Evolutionary conservation across 345 rosid genomes (phyloP).

Genomic region (Raphanus sativus): DNA sequence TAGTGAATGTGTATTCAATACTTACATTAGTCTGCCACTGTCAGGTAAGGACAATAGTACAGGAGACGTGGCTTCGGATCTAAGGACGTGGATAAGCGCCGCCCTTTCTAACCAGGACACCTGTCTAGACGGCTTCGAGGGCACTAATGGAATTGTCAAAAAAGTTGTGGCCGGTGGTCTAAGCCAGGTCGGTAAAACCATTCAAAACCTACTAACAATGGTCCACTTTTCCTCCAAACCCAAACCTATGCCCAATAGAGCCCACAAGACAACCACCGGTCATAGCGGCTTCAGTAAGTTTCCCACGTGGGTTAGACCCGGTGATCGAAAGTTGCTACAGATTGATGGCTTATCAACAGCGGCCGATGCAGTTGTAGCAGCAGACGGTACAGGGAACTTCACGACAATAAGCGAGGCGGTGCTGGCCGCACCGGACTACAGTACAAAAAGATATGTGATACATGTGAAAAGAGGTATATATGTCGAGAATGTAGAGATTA

Average conservation of each 20-base stretch:
- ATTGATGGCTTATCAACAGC: conserved; percentile 32
- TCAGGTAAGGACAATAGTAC: conserved; percentile 72
- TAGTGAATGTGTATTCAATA: neutral
- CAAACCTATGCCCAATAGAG: conserved; percentile 15
- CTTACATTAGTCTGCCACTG: neutral
- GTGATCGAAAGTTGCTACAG: conserved; percentile 54
- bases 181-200: conserved; percentile 46
- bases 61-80: conserved; percentile 62
- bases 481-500: conserved; percentile 72
- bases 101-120: conserved; percentile 77
- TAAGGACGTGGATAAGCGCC: conserved; percentile 78
- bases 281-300: conserved; percentile 39
- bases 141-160: conserved; percentile 55
- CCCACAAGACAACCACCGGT: neutral
- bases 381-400: conserved; percentile 76
- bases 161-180: conserved; percentile 53
- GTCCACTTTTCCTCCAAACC: conserved; percentile 47
- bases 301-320: conserved; percentile 62
- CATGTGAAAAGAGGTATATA: conserved; percentile 69
- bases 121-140: conserved; percentile 77
- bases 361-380: conserved; percentile 62
- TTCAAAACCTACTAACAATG: conserved; percentile 52
- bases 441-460: conserved; percentile 52
- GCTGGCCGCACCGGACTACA: conserved; percentile 60
- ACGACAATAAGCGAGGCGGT: conserved; percentile 63